Conservation (phyloP, 768 basidiomycete genomes). For the Pisolithus orientalis region DNA sequence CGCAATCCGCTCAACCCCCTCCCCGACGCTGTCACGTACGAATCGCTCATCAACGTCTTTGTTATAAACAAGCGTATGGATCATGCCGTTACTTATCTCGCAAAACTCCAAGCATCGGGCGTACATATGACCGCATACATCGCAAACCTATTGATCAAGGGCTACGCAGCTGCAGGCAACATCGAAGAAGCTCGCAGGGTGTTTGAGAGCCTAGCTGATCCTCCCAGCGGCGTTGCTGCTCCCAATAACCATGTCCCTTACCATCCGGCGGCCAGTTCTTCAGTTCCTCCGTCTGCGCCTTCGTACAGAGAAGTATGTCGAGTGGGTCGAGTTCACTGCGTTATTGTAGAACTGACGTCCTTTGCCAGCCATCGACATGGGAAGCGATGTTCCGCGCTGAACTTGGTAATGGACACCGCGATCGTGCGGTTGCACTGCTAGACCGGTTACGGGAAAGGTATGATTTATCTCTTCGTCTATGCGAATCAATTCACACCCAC, state of each 20-base stretch:
- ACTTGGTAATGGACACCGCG: conserved; percentile 67
- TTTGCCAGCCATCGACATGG: conserved; percentile 77
- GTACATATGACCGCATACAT: conserved; percentile 95
- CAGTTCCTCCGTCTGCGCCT: conserved; percentile 35
- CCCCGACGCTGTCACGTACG: conserved; percentile 83
- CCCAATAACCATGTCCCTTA: conserved; percentile 83
- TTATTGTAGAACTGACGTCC: conserved; percentile 1
- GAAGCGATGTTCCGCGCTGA: conserved; percentile 95
- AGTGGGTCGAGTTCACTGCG: neutral
- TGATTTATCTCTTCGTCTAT: conserved; percentile 15
- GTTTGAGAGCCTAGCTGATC: conserved; percentile 79
- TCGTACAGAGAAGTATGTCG: conserved; percentile 27
- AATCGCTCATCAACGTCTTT: conserved; percentile 83
- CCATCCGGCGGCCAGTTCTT: conserved; percentile 27
- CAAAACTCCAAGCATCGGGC: conserved; percentile 51
- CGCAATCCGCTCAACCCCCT: conserved; percentile 24
- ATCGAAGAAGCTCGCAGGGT: conserved; percentile 66
- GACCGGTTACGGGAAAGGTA: conserved; percentile 69
- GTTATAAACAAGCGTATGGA: conserved; percentile 75
- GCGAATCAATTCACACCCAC: conserved; percentile 6
- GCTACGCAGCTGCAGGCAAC: conserved; percentile 60
- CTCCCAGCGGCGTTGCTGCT: conserved; percentile 79
- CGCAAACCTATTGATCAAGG: conserved; percentile 60
- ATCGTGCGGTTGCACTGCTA: conserved; percentile 62
- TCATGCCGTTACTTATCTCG: conserved; percentile 62